These are phyloP conservation scores for Simplicillium aogashimaense DNA, from an alignment of 2,329 filamentous ascomycete genomes.

Conservation along the genomic window DNA sequence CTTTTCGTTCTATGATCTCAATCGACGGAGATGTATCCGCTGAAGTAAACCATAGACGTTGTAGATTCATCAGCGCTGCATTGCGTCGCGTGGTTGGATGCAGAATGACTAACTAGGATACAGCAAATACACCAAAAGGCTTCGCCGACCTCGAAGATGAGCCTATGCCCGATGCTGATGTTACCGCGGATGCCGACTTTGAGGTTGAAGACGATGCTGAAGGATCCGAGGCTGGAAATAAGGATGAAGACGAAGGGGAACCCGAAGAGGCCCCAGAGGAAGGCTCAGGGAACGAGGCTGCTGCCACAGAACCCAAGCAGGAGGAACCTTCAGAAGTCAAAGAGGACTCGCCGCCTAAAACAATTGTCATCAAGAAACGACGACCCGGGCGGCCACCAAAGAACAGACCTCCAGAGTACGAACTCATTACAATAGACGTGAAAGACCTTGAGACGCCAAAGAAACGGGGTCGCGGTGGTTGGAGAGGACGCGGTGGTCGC, in stretches of 20 bases:
- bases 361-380: conserved; percentile 59
- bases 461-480: conserved; percentile 60
- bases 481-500: conserved; percentile 56
- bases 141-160: conserved; percentile 31
- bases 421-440: conserved; percentile 44
- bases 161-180: conserved; percentile 22
- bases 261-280: conserved; percentile 25
- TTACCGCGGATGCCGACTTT: conserved; percentile 22
- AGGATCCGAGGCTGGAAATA: conserved; percentile 20
- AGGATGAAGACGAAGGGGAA: conserved; percentile 36
- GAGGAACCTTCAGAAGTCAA: conserved; percentile 27
- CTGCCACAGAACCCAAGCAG: conserved; percentile 28
- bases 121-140: conserved; percentile 32
- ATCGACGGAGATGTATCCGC: no score
- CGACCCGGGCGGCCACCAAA: conserved; percentile 80
- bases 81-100: not conserved
- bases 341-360: conserved; percentile 45
- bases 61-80: conserved; percentile 1
- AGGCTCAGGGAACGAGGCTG: conserved; percentile 24
- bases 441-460: conserved; percentile 46
- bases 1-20: conserved; percentile 4
- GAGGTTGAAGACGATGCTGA: conserved; percentile 30
- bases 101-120: conserved; percentile 4
- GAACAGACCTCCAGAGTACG: conserved; percentile 73
- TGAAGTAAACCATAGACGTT: not conserved